These are phyloP conservation scores for Talaromyces thailandensis DNA, from an alignment of 495 filamentous ascomycete species.

Conservation along the genomic window DNA sequence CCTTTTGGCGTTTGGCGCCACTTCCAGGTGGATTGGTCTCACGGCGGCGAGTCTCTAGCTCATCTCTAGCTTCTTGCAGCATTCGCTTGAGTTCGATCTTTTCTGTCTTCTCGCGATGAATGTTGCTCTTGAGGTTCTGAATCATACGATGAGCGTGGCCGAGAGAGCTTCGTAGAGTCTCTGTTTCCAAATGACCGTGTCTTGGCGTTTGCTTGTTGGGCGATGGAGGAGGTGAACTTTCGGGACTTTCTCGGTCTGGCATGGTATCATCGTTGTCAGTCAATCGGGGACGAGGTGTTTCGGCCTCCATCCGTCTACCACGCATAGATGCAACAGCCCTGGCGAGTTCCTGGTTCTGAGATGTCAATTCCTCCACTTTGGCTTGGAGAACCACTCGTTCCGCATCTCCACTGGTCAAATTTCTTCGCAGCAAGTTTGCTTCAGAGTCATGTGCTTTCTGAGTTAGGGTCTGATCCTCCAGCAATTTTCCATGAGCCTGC, in stretches of 20 bases:
- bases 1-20: conserved; percentile 57
- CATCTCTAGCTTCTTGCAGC: conserved; percentile 91
- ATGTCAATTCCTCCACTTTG: conserved; percentile 75
- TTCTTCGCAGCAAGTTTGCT: conserved; percentile 66
- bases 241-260: conserved; percentile 65
- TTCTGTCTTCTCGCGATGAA: conserved; percentile 95
- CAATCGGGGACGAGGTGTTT: conserved; percentile 44
- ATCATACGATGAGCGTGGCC: conserved; percentile 95
- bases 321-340: conserved; percentile 66
- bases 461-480: conserved; percentile 64
- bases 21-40: conserved; percentile 39
- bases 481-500: conserved; percentile 61
- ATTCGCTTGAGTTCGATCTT: conserved; percentile 93
- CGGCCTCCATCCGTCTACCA: conserved; percentile 54
- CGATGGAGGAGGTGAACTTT: conserved; percentile 82
- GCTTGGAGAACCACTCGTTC: conserved; percentile 67
- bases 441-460: conserved; percentile 87
- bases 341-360: conserved; percentile 83
- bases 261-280: conserved; percentile 57
- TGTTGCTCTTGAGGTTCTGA: conserved; percentile 84
- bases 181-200: conserved; percentile 82
- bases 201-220: conserved; percentile 85
- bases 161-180: conserved; percentile 87
- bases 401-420: conserved; percentile 59
- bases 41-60: conserved; percentile 67